phyloP scores from a whole-genome alignment of 139 green algal species.

The Closterium sp. region DNA sequence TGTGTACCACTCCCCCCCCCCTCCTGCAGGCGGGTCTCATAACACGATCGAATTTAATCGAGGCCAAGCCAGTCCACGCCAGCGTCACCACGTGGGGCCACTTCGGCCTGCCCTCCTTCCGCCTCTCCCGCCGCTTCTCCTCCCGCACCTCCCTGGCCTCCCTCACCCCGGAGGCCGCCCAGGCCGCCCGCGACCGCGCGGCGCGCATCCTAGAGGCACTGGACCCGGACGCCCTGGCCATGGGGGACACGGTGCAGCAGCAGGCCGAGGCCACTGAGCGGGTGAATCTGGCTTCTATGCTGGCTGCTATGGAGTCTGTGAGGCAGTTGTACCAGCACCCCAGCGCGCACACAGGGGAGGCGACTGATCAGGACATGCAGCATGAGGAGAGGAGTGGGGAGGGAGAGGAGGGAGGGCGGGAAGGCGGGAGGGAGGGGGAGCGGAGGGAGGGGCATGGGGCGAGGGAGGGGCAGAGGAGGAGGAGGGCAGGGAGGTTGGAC shows the following conservation, averaged over 20 bases:
- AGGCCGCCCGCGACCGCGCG: not conserved
- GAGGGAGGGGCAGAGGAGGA: not conserved
- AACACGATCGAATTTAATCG: not conserved
- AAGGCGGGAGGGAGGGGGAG: not conserved
- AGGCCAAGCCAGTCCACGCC: not conserved
- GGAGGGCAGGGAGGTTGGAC: not conserved
- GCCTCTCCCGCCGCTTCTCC: not conserved
- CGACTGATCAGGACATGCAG: too few relatives aligned
- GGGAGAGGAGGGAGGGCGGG: too few relatives aligned
- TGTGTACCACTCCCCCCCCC: too few relatives aligned
- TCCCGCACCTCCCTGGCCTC: not conserved
- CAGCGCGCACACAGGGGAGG: too few relatives aligned
- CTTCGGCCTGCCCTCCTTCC: not conserved
- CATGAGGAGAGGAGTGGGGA: not conserved
- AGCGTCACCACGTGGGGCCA: not conserved
- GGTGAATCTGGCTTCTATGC: not conserved
- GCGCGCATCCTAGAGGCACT: not conserved
- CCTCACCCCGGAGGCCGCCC: not conserved
- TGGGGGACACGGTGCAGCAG: constrained; percentile 7
- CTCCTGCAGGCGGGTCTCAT: not conserved
- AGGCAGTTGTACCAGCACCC: not conserved
- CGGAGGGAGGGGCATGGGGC: not conserved
- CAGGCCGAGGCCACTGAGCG: not conserved
- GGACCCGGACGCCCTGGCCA: not conserved
- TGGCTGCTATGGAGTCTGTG: not conserved